Evolutionary conservation across 768 basidiomycete genomes (phyloP), one percentile per base, ranked within the genome.

Genomic region (Clavaria fumosa): DNA sequence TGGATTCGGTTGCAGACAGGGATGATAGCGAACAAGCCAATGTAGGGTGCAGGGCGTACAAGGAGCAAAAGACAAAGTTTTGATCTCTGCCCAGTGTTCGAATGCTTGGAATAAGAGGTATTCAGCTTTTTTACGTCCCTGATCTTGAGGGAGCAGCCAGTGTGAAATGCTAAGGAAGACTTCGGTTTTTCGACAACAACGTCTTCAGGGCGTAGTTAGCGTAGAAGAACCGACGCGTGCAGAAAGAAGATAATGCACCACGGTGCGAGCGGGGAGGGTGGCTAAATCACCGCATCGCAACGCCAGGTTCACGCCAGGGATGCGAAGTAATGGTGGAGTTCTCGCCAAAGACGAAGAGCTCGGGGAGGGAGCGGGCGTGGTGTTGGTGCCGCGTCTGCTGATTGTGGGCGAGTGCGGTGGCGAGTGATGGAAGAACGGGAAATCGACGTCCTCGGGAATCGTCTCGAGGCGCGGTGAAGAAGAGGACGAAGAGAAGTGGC

Each of bases 401-500:
- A n/a, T n/a, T n/a, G n/a, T n/a, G n/a, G n/a, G n/a, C n/a, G n/a
- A n/a, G n/a, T n/a, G n/a, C n/a, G n/a, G n/a, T n/a, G n/a, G n/a
- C n/a, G n/a, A n/a, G n/a, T n/a, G n/a, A n/a, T 28, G 9, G 26
- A 9, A 9, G 26, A 28, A 9, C 9, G 9, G 26, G 26, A 28
- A 28, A 28, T 28, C 26, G 9, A 14, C 9, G 22, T 42, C 41
- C 32, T 42, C 41, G 6, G 41, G 41, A 12, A 42, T 42, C 20
- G 34, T 42, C 14, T 31, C 41, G 9, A 42, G 37, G 3, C 41
- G 41, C 7, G 27, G 32, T 21, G 40, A 30, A 2, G 40, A 37
- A 5, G 40, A 22, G 2, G 21, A 38, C 4, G 40, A 35, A 14
- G 19, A 41, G 23, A 35, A 26, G 4, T 34, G 40, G 12, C 34